Evolutionary conservation across 2,329 filamentous ascomycete species (phyloP).

Genomic region (Fusarium scirpi): DNA sequence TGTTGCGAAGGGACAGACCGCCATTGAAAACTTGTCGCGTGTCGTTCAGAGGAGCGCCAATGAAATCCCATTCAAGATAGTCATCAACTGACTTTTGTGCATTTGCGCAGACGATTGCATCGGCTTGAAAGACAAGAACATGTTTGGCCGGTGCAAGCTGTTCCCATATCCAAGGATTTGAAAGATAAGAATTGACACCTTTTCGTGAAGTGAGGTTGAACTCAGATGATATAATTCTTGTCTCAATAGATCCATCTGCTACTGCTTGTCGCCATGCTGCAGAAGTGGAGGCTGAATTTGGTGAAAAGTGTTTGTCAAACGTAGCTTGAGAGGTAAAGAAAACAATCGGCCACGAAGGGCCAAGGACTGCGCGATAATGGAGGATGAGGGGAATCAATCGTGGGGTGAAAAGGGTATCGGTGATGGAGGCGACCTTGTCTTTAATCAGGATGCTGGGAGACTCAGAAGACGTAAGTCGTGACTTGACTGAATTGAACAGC

Average conservation of each 20-base stretch:
- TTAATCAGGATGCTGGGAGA: not conserved
- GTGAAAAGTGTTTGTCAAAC: not conserved
- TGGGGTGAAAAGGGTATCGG: slow-evolving; percentile 16
- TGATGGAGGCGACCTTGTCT: slow-evolving; percentile 19
- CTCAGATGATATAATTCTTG: not conserved
- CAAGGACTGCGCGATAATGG: slow-evolving; percentile 12
- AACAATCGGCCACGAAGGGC: slow-evolving; percentile 18
- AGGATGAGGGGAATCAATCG: slow-evolving; percentile 17
- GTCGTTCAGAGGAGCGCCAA: slow-evolving; percentile 1
- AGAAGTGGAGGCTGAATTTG: not conserved
- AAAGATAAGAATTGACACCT: slow-evolving; percentile 8
- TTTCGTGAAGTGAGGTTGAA: not conserved
- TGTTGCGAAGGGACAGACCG: not conserved
- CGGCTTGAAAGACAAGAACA: slow-evolving; percentile 20
- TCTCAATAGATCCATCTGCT: not conserved
- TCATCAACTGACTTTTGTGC: slow-evolving; percentile 12
- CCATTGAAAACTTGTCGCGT: not conserved
- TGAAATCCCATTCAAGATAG: slow-evolving; percentile 11
- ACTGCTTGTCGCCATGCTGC: not conserved
- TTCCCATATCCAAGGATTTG: slow-evolving; percentile 12
- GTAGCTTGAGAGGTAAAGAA: slow-evolving; percentile 7
- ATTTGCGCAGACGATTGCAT: slow-evolving; percentile 19
- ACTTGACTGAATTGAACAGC: not conserved
- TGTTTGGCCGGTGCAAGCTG: slow-evolving; percentile 23
- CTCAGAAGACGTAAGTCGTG: not conserved